Evolutionary conservation across 2,329 filamentous ascomycete species (phyloP).

Genomic region (Paracorniculantispora psalliotae): DNA sequence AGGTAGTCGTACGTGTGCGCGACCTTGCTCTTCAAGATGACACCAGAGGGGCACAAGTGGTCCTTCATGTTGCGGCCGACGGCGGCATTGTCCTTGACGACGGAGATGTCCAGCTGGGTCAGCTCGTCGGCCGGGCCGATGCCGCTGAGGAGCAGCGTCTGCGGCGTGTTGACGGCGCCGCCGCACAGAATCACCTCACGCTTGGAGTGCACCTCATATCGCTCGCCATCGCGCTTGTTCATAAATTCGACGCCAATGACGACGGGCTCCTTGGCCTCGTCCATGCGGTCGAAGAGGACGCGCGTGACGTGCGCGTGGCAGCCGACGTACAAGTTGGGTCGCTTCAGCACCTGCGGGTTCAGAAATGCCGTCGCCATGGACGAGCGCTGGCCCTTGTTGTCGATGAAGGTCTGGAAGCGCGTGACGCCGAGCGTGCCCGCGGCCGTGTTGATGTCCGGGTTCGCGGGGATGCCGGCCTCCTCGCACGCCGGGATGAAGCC

Average conservation of each 20-base stretch:
- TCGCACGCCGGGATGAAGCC: slow-evolving; percentile 18
- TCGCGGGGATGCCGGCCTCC: slow-evolving; percentile 13
- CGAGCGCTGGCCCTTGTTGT: slow-evolving; percentile 17
- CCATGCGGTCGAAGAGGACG: slow-evolving; percentile 16
- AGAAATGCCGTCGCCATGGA: slow-evolving; percentile 19
- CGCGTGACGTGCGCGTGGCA: slow-evolving; percentile 17
- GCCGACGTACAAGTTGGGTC: slow-evolving; percentile 18
- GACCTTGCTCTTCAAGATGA: slow-evolving; percentile 16
- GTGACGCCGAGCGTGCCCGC: slow-evolving; percentile 16
- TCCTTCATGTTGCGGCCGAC: slow-evolving; percentile 50
- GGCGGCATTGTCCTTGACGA: slow-evolving; percentile 52
- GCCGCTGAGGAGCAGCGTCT: slow-evolving; percentile 40
- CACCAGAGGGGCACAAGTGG: slow-evolving; percentile 18
- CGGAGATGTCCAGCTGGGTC: slow-evolving; percentile 38
- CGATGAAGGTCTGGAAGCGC: slow-evolving; percentile 18
- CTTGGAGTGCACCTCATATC: slow-evolving; percentile 26
- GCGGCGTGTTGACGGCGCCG: slow-evolving; percentile 40
- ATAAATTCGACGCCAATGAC: slow-evolving; percentile 18
- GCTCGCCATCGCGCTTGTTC: slow-evolving; percentile 9
- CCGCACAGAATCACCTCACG: slow-evolving; percentile 43
- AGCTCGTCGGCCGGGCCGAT: slow-evolving; percentile 37
- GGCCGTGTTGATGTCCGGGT: slow-evolving; percentile 17
- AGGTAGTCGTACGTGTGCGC: slow-evolving; percentile 17
- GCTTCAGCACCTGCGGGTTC: slow-evolving; percentile 13
- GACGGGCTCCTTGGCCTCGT: slow-evolving; percentile 4